A percentile compares a stretch with the other conserved stretches of the same genome.
Conservation (phyloP, 2,329 filamentous ascomycete species). For the Ophiostoma sp. region DNA sequence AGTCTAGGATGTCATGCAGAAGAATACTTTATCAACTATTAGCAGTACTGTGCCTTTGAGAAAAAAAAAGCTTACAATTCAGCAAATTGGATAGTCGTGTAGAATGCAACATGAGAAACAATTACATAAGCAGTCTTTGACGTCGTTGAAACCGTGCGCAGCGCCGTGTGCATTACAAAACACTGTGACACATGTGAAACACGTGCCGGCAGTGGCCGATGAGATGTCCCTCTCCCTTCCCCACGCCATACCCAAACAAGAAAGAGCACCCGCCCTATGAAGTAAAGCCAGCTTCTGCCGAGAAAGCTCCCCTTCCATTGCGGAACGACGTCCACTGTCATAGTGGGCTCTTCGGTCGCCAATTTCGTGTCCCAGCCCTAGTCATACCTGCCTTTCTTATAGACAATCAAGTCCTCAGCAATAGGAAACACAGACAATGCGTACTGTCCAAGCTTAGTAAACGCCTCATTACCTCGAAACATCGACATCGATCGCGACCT, state of each 20-base stretch:
- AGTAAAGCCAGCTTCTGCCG: background rate
- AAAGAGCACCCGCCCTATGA: constrained; percentile 12
- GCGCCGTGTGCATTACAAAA: background rate
- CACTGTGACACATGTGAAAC: constrained; percentile 16
- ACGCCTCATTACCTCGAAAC: background rate
- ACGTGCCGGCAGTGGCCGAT: constrained; percentile 21
- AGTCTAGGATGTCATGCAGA: too few species aligned
- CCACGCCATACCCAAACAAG: constrained; percentile 15
- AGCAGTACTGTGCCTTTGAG: too few species aligned
- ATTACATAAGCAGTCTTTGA: background rate
- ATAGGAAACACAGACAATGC: background rate
- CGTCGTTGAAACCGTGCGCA: background rate
- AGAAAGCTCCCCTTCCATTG: background rate
- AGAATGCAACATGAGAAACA: too few species aligned
- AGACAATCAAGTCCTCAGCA: background rate
- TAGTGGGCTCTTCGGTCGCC: background rate
- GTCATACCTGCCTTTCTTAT: background rate
- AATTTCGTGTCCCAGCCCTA: background rate
- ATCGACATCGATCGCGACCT: background rate
- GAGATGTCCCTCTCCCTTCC: constrained; percentile 12
- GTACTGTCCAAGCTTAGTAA: background rate
- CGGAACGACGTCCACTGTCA: background rate
- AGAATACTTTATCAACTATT: too few species aligned
- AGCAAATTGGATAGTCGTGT: too few species aligned
- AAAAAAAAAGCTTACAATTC: too few species aligned